phyloP scores from a whole-genome alignment of 1,284 basidiomycete species.

The Trichosporon sp. region DNA sequence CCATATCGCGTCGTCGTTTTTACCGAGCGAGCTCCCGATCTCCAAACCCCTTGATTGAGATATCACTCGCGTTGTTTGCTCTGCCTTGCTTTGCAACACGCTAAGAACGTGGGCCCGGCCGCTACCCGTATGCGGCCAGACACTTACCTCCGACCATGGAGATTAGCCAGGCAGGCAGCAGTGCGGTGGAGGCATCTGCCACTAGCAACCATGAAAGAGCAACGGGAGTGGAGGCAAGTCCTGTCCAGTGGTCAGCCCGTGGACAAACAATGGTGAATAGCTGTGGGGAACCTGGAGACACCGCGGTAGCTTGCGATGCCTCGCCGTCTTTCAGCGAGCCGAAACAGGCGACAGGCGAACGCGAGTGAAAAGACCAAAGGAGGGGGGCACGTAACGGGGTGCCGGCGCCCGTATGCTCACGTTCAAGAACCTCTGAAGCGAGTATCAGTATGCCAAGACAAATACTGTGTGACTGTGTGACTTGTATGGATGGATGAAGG shows the following conservation, averaged over 20 bases:
- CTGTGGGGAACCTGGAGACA: not conserved
- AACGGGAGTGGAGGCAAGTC: not conserved
- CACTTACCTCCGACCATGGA: not conserved
- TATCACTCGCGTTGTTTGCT: not conserved
- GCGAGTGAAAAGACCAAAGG: not conserved
- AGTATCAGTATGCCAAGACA: not conserved
- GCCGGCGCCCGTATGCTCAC: not conserved
- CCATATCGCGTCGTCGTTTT: not conserved
- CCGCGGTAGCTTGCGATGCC: not conserved
- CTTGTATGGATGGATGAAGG: not conserved
- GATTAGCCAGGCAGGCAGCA: not conserved
- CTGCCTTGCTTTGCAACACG: not conserved
- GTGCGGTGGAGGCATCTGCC: not conserved
- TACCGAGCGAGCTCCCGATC: not conserved
- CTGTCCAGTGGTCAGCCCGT: not conserved
- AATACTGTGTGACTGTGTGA: not conserved
- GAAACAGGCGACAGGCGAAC: slow-evolving; percentile 4
- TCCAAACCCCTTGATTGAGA: not conserved
- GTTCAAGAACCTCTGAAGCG: not conserved
- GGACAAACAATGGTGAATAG: not conserved
- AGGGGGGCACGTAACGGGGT: not conserved
- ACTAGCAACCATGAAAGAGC: not conserved
- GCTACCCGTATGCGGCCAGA: not conserved
- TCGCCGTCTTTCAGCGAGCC: not conserved
- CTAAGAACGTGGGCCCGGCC: not conserved